Evolutionary conservation across 1,284 basidiomycete species (phyloP).

Genomic region (Irpex sp.): DNA sequence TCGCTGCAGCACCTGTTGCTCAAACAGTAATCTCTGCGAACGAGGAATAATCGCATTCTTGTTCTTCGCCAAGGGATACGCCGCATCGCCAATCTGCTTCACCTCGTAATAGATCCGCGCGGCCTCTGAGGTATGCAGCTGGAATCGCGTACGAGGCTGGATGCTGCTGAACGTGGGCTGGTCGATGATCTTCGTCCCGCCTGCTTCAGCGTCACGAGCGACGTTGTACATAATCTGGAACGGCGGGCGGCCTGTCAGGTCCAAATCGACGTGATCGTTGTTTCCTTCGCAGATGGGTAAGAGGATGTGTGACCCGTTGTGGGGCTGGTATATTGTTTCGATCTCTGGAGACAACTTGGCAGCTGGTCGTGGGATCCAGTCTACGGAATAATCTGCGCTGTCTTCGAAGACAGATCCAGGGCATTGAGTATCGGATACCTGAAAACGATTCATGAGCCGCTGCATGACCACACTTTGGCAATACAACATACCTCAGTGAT

Average conservation of each 20-base stretch:
- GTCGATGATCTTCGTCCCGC: conserved; percentile 57
- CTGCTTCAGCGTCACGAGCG: conserved; percentile 54
- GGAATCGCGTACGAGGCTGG: conserved; percentile 76
- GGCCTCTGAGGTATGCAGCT: conserved; percentile 73
- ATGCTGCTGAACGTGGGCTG: conserved; percentile 84
- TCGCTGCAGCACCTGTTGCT: conserved; percentile 75
- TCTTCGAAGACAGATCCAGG: conserved; percentile 63
- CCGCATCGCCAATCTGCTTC: conserved; percentile 79
- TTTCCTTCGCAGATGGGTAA: conserved; percentile 77
- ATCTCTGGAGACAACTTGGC: conserved; percentile 55
- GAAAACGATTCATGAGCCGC: too few species aligned
- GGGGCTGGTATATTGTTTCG: conserved; percentile 46
- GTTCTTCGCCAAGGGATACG: conserved; percentile 74
- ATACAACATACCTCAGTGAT: conserved; percentile 66
- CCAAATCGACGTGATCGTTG: conserved; percentile 75
- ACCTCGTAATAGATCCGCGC: conserved; percentile 89
- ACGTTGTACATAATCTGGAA: conserved; percentile 85
- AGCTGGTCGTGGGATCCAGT: conserved; percentile 71
- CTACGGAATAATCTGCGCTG: conserved; percentile 64
- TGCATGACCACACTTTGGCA: too few species aligned
- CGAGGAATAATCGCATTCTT: conserved; percentile 56
- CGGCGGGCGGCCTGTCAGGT: conserved; percentile 76
- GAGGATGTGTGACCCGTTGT: conserved; percentile 67
- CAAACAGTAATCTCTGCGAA: conserved; percentile 62
- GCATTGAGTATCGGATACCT: conserved; percentile 83